phyloP scores from a whole-genome alignment of 2,329 filamentous ascomycete species.

The Penicillium capsulatum region DNA sequence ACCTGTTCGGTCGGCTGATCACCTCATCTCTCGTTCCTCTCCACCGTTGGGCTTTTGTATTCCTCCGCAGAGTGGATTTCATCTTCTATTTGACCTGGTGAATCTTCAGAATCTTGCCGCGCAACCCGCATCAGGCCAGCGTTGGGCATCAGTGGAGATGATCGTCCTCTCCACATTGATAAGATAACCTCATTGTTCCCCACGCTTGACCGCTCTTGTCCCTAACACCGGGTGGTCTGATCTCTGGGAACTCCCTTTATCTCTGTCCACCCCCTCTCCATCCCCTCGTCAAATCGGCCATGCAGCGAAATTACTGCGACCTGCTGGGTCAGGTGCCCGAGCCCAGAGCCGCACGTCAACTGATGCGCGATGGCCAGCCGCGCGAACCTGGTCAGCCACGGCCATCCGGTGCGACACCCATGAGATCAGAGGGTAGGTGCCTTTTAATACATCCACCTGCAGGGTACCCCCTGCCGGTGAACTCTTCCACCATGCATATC shows the following conservation, averaged over 20 bases:
- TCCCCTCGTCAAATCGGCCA: constrained; percentile 16
- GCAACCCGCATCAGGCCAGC: constrained; percentile 3
- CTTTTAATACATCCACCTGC: constrained; percentile 13
- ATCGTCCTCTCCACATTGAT: constrained; percentile 22
- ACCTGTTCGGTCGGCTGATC: constrained; percentile 27
- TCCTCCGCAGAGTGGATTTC: neutral
- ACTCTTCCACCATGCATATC: constrained; percentile 5
- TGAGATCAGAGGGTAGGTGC: constrained; percentile 44
- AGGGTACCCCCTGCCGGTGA: constrained; percentile 9
- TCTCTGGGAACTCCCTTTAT: constrained; percentile 4
- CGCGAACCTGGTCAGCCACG: constrained; percentile 35
- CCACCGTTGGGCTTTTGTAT: neutral
- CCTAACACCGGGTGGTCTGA: constrained; percentile 21
- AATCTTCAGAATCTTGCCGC: too few relatives aligned
- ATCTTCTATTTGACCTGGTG: too few relatives aligned
- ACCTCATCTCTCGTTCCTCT: constrained; percentile 16
- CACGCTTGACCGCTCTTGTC: constrained; percentile 25
- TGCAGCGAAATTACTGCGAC: constrained; percentile 42
- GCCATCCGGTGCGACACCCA: constrained; percentile 32
- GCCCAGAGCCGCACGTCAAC: constrained; percentile 28
- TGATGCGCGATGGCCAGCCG: constrained; percentile 34
- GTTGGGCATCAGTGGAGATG: constrained; percentile 21
- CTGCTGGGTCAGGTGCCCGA: constrained; percentile 36
- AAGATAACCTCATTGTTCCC: constrained; percentile 23
- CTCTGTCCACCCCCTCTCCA: constrained; percentile 1